A percentile compares a stretch with the other conserved stretches of the same genome.
phyloP scores from a whole-genome alignment of 306 rosid genomes.

The Luffa acutangula region DNA sequence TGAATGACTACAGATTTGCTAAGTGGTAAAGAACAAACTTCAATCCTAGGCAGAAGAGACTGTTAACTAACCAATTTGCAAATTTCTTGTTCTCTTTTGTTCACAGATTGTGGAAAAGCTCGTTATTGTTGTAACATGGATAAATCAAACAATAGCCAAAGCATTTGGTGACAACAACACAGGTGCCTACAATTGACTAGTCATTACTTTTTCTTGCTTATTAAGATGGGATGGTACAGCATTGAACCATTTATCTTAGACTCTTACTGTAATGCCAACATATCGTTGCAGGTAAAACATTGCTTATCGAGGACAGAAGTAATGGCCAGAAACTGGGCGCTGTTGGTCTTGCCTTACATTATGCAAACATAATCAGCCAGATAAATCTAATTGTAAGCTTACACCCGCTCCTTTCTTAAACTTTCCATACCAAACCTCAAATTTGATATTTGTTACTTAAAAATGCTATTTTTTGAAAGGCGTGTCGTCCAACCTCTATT shows the following conservation, averaged over 20 bases:
- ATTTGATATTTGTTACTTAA: not conserved
- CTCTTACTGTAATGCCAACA: not conserved
- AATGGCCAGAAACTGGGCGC: conserved; percentile 59
- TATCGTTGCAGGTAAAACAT: conserved; percentile 28
- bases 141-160: conserved; percentile 55
- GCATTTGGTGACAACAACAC: conserved; percentile 60
- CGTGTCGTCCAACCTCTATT: conserved; percentile 64
- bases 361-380: conserved; percentile 76
- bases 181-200: not conserved
- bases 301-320: conserved; percentile 12
- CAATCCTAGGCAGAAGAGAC: not conserved
- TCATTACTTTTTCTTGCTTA: not conserved
- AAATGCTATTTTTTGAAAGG: conserved; percentile 27
- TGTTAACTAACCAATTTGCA: not conserved
- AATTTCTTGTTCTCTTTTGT: conserved; percentile 5
- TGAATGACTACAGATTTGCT: not conserved
- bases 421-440: not conserved
- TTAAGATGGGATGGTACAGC: not conserved
- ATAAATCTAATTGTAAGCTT: conserved; percentile 67
- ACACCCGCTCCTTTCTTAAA: not conserved
- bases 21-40: not conserved
- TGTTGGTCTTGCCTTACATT: conserved; percentile 91
- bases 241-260: not conserved
- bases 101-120: conserved; percentile 90
- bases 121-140: conserved; percentile 45